phyloP scores from a whole-genome alignment of 805 yeast species.

The Candida railenensis region DNA sequence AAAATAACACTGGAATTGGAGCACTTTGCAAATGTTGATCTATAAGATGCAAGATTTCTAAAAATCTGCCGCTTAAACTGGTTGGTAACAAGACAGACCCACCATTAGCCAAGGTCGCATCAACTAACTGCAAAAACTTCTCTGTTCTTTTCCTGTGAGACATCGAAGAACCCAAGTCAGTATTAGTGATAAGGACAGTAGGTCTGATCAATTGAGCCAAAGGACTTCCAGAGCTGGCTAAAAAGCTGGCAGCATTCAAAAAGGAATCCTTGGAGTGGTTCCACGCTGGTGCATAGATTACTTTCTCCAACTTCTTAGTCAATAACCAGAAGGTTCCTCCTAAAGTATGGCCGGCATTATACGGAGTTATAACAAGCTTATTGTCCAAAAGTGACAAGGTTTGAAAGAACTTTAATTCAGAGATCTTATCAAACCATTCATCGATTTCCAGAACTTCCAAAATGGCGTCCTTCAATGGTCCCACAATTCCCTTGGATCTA shows the following conservation, averaged over 20 bases:
- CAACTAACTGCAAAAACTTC: conserved; percentile 59
- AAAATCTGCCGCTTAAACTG: conserved; percentile 72
- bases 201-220: conserved; percentile 71
- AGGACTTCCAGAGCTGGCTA: conserved; percentile 53
- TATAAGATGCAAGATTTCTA: conserved; percentile 74
- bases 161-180: conserved; percentile 62
- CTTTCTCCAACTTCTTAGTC: conserved; percentile 68
- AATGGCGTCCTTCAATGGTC: conserved; percentile 59
- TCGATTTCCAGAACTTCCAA: conserved; percentile 76
- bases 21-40: conserved; percentile 61
- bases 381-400: conserved; percentile 62
- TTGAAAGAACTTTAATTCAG: conserved; percentile 76
- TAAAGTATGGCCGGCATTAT: conserved; percentile 86
- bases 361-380: conserved; percentile 71
- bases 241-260: conserved; percentile 46
- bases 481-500: conserved; percentile 68
- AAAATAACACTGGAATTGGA: conserved; percentile 68
- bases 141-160: conserved; percentile 65
- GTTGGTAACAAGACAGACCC: conserved; percentile 86
- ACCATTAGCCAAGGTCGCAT: conserved; percentile 66
- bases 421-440: conserved; percentile 70
- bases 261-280: conserved; percentile 89
- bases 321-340: conserved; percentile 94
- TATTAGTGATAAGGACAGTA: conserved; percentile 74
- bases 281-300: conserved; percentile 92